Conservation (phyloP, 2,329 filamentous ascomycete species). For the Aspergillus japonicus region DNA sequence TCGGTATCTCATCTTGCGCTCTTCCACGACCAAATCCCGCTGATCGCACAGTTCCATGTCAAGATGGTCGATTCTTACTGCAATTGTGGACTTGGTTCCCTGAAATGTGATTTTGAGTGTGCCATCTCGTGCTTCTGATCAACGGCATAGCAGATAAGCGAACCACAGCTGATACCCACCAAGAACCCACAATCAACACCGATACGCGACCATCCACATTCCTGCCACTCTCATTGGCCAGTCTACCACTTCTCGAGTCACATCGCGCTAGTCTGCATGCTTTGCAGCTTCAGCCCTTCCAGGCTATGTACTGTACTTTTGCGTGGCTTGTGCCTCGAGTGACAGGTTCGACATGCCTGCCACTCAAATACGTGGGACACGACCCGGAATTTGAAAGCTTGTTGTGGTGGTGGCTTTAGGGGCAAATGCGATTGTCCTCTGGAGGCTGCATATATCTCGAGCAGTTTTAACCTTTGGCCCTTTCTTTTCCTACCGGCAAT, state of each 20-base stretch:
- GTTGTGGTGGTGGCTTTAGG: conserved; percentile 3
- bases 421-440: neutral
- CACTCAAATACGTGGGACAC: neutral
- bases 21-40: neutral
- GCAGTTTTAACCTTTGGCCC: neutral
- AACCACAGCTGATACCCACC: neutral
- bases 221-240: conserved; percentile 3
- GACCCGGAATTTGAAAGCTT: neutral
- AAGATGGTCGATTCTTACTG: neutral
- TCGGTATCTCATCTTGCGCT: neutral
- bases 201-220: conserved; percentile 4
- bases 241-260: conserved; percentile 11
- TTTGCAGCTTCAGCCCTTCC: conserved; percentile 4
- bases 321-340: conserved; percentile 11
- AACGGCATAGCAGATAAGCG: conserved; percentile 2
- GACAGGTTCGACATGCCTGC: conserved; percentile 30
- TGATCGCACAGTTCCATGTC: neutral
- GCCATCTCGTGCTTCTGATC: neutral
- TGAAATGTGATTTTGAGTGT: neutral
- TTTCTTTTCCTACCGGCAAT: neutral
- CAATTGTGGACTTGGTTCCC: neutral
- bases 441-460: neutral
- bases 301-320: neutral
- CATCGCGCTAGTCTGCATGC: conserved; percentile 16
- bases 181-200: conserved; percentile 1